Base-by-base conservation (phyloP, 192 early-diverging fungal species). In the Coemansia sp. region DNA sequence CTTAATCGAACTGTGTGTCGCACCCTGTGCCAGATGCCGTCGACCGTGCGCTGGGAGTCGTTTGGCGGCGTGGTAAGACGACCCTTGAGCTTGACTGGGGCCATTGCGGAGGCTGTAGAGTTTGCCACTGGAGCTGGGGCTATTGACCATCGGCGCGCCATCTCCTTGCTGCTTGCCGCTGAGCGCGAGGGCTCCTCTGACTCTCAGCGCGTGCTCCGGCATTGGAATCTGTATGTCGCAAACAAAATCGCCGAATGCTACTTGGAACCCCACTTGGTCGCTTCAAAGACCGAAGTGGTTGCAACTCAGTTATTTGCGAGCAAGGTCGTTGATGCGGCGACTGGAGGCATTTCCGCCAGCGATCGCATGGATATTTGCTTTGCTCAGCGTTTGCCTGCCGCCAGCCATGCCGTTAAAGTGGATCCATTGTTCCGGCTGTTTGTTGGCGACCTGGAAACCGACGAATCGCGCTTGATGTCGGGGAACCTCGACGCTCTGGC, bases 351-450 rank as follows among this genome's bases (percentile, higher is more conserved):
- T 12, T 2, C 63, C 0, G 47, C 25, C 25, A 27, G 10, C 37
- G 49, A 65, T 14, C 63, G 51, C 38, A 24, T 40, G 3, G 63
- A 54, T 2, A 53, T 56, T 15, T 31, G 32, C 51, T 65, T 65
- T 57, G 63, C 63, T 2, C 63, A 53, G 51, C 51, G 51, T 0
- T 12, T 54, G 51, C 27, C 51, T n/a, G 15, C 27, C 27, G 7
- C 47, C 15, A 25, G 24, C 47, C 24, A n/a, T n/a, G n/a, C 10
- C 12, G 47, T 51, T 10, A 20, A 5, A 12, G 15, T 51, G 47
- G 47, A 51, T 10, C 47, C 47, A 4, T 25, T n/a, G 47, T 15
- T 27, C 27, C 24, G 2, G 5, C 11, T 25, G 47, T 51, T 51
- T 51, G 27, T 51, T 27, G 47, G 47, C 24, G n/a, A n/a, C n/a